A percentile compares a stretch with the other conserved stretches of the same genome.
phyloP scores from a whole-genome alignment of 768 basidiomycete species.

The Lactarius psammicola region DNA sequence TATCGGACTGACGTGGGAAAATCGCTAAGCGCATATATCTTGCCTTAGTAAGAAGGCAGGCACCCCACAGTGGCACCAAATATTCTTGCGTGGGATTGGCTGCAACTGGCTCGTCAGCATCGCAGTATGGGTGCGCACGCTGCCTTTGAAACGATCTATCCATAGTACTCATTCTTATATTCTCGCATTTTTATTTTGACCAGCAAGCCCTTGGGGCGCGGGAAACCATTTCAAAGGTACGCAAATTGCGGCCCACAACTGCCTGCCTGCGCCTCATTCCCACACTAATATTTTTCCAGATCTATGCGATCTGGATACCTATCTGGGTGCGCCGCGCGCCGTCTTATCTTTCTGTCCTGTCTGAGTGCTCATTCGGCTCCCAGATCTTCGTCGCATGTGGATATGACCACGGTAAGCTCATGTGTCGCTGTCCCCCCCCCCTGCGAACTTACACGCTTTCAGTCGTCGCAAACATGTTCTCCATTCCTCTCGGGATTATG shows the following conservation, averaged over 20 bases:
- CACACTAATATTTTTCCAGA: constrained; percentile 35
- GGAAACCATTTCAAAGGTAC: constrained; percentile 67
- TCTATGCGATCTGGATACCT: constrained; percentile 68
- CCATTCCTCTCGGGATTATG: constrained; percentile 66
- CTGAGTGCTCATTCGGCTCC: background rate
- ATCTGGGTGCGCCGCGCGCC: constrained; percentile 55
- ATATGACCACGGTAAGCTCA: constrained; percentile 61
- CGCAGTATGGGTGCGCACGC: constrained; percentile 64
- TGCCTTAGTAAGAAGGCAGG: constrained; percentile 54
- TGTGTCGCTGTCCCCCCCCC: background rate
- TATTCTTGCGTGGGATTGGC: constrained; percentile 69
- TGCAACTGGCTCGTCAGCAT: constrained; percentile 77
- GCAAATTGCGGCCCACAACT: background rate
- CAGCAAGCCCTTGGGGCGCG: constrained; percentile 69
- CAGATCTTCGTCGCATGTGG: constrained; percentile 70
- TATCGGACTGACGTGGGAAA: background rate
- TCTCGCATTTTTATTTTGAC: background rate
- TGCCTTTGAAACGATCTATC: background rate
- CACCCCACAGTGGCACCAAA: constrained; percentile 68
- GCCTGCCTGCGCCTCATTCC: background rate
- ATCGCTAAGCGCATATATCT: background rate
- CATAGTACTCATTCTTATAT: background rate
- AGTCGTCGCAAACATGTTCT: constrained; percentile 80
- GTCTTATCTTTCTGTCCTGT: no score
- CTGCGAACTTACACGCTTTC: background rate